These are phyloP conservation scores for Metschnikowia gruessii DNA, from an alignment of 805 yeast genomes.

Conservation along the genomic window DNA sequence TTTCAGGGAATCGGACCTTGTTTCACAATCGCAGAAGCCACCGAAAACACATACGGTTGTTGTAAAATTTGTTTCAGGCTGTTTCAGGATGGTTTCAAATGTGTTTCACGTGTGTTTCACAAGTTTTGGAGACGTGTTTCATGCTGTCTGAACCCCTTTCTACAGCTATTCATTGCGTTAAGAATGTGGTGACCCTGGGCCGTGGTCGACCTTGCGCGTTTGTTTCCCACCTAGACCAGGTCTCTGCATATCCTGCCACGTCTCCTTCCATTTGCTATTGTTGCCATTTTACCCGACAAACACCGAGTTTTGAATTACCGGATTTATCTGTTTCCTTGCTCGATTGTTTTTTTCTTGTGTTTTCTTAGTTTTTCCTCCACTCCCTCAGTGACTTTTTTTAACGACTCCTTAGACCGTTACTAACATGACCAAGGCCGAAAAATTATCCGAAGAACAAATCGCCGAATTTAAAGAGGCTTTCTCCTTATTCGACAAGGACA, in stretches of 20 bases:
- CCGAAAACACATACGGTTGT: no score
- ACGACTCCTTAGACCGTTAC: constrained; percentile 1
- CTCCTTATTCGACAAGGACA: constrained; percentile 93
- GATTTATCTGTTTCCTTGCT: background rate
- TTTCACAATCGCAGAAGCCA: no score
- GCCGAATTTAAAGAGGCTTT: constrained; percentile 98
- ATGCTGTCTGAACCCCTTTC: no score
- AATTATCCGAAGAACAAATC: constrained; percentile 93
- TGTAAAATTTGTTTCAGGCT: no score
- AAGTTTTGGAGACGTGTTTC: no score
- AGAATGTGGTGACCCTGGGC: no score
- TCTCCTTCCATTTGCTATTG: background rate
- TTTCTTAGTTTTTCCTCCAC: background rate
- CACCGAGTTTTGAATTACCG: background rate
- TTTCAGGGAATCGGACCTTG: no score
- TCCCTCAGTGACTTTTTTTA: background rate
- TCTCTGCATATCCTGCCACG: background rate
- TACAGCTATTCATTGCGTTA: no score
- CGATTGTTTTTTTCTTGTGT: background rate
- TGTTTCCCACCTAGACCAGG: background rate
- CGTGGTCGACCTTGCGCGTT: background rate
- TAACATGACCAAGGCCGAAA: constrained; percentile 58
- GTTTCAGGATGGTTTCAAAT: no score
- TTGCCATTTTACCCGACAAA: background rate
- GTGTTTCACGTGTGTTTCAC: no score